phyloP scores from a whole-genome alignment of 139 green algal species.

The Trebouxia sp. region DNA sequence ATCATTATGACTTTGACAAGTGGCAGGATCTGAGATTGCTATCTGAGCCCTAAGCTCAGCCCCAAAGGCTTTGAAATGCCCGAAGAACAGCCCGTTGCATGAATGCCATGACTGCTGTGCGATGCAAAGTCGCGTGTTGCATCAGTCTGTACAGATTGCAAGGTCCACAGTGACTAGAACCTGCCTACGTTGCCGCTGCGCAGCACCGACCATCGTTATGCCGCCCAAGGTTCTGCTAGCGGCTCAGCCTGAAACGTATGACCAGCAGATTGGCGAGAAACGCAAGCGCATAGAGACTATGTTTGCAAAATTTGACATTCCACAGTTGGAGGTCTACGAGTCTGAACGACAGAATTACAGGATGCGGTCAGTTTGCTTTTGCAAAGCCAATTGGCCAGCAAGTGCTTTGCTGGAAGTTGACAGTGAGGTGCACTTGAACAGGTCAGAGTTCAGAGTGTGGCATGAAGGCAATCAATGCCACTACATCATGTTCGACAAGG shows the following conservation, averaged over 20 bases:
- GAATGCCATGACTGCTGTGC: too few species aligned
- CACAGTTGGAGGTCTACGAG: conserved; percentile 56
- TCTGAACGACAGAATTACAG: conserved; percentile 63
- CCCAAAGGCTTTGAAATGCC: background rate
- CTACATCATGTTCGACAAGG: conserved; percentile 79
- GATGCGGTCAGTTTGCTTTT: conserved; percentile 59
- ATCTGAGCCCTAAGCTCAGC: too few species aligned
- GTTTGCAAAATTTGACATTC: conserved; percentile 61
- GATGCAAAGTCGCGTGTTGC: background rate
- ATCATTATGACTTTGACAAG: background rate
- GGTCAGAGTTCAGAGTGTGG: conserved; percentile 75
- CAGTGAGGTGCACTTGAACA: too few species aligned
- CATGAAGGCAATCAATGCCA: conserved; percentile 62
- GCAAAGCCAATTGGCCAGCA: too few species aligned
- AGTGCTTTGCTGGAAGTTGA: too few species aligned
- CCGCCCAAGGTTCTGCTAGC: background rate
- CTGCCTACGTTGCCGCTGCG: background rate
- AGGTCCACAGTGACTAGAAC: background rate
- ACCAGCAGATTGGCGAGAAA: conserved; percentile 63
- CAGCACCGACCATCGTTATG: background rate
- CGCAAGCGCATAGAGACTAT: conserved; percentile 36
- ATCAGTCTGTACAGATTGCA: background rate
- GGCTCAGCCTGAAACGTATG: conserved; percentile 45
- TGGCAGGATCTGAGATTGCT: too few species aligned
- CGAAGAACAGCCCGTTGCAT: background rate